Conservation (phyloP, 208 protist species). For the Strigomonas galati region DNA sequence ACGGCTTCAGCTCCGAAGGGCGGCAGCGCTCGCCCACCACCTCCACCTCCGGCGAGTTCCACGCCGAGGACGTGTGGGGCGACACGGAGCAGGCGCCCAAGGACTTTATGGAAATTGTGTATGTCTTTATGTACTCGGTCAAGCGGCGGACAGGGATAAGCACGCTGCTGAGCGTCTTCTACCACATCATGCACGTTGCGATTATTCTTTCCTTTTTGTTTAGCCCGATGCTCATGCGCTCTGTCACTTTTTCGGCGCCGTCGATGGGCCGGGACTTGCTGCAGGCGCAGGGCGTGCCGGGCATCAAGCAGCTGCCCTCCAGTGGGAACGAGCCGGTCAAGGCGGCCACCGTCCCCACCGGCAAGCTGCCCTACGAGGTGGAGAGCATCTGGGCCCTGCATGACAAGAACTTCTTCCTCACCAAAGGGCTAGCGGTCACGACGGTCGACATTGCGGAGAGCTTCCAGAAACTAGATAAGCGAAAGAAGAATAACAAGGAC, state of each 20-base stretch:
- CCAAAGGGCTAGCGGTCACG: slow-evolving; percentile 28
- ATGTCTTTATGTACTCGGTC: slow-evolving; percentile 19
- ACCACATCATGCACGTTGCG: slow-evolving; percentile 34
- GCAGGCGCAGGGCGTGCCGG: slow-evolving; percentile 25
- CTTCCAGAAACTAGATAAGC: slow-evolving; percentile 12
- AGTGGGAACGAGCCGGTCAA: neutral
- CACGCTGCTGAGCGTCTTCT: slow-evolving; percentile 23
- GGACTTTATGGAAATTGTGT: slow-evolving; percentile 11
- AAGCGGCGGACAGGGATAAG: slow-evolving; percentile 26
- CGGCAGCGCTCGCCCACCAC: neutral
- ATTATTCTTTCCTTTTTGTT: slow-evolving; percentile 29
- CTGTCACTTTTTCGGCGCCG: slow-evolving; percentile 35
- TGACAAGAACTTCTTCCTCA: slow-evolving; percentile 44
- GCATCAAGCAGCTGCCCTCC: slow-evolving; percentile 5
- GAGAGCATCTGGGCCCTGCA: slow-evolving; percentile 50
- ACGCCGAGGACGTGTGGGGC: slow-evolving; percentile 16
- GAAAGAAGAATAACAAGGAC: slow-evolving; percentile 21
- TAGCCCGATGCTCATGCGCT: slow-evolving; percentile 35
- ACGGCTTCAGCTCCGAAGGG: neutral
- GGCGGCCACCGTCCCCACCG: neutral
- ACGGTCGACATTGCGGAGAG: slow-evolving; percentile 23
- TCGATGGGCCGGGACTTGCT: slow-evolving; percentile 33
- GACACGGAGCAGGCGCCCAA: slow-evolving; percentile 13
- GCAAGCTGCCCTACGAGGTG: neutral
- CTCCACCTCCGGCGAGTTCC: slow-evolving; percentile 1